Evolutionary conservation across 169 alveolate genomes (phyloP), one percentile per base, ranked within the genome.

Genomic region (Amoebophrya sp.): DNA sequence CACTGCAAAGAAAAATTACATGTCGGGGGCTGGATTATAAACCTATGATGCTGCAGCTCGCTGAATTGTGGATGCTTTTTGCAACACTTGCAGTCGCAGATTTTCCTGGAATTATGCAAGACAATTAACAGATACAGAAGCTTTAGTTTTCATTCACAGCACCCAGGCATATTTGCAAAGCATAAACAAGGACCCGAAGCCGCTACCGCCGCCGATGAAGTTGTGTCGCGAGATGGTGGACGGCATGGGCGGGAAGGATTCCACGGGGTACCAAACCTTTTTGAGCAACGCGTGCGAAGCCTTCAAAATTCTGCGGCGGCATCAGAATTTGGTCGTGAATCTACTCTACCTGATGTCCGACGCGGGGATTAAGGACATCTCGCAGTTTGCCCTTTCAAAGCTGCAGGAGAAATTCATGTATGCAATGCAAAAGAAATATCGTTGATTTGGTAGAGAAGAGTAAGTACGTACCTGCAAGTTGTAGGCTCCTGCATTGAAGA

Each of bases 151-250:
- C 32, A 38, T 23, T n/a, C 89, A 7, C 33, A 12, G 33, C 39
- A 25, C 38, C 23, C 33, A n/a, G 83, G 83, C 38, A 33, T 33
- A 23, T 14, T 25, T 23, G 40, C 29, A 0, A 23, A 38, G 32
- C 83, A 0, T 29, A 90, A 90, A 90, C 88, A 92, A 92, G 47
- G 98, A 97, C 93, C 98, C 98, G 23, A 97, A 97, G 92, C 97
- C 98, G 39, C 94, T 95, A 53, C 97, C 99, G 29, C 99, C 99
- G 1, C 98, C 99, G 18, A 96, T 98, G 96, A 97, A 97, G 94
- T 94, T 98, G 32, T 96, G 98, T 94, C 94, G 95, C 89, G 98
- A 97, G 93, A 96, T 97, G 99, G 96, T 98, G 98, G 99, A 99
- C 32, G 99, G 99, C 0, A 94, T 96, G 92, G 97, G 97, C 0